Base-by-base conservation (phyloP, 2,329 filamentous ascomycete genomes). In the Neofusicoccum sp. region DNA sequence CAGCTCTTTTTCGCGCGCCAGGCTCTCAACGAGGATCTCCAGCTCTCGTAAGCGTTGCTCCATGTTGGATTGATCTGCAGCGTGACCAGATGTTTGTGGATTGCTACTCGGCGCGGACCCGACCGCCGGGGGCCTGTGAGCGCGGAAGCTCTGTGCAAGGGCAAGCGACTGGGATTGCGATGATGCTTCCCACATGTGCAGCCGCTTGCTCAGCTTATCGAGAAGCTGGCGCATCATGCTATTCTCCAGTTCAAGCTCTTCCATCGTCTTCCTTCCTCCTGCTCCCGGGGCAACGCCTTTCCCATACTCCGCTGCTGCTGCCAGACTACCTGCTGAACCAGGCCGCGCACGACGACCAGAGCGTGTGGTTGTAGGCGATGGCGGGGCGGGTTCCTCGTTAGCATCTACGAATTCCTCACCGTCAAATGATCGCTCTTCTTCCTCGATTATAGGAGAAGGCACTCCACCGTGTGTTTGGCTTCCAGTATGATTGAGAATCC, bases 111-210 rank as follows among this genome's bases (percentile, higher is more conserved):
- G 44, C 63, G 28, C 59, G 44, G n/a, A 59, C 41, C 70, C 64
- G 56, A 65, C 69, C 54, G 41, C 79, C 14, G 56, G 45, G 33
- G 48, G 51, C 41, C 67, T 63, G 36, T 72, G 66, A 9, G 62
- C 79, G 76, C 65, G 80, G 78, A 68, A 86, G 66, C 91, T 96
- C 72, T 97, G 91, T 12, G 93, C 90, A 34, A 98, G 83, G 3
- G 91, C 91, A 76, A 93, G 85, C 58, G 89, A 90, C 38, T 89
- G 93, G 64, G 88, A 91, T 75, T 98, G 95, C 0, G 92, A 91
- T 68, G 91, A 93, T 40, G 91, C 88, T 75, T 99, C 93, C 77
- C 96, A 99, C 64, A 92, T 89, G 68, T 95, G 90, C n/a, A 99
- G 83, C 0, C 93, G 86, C 67, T 89, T 90, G 64, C 89, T 90